Evolutionary conservation across 2,329 filamentous ascomycete species (phyloP).

Genomic region (Pestalotiopsis fici): DNA sequence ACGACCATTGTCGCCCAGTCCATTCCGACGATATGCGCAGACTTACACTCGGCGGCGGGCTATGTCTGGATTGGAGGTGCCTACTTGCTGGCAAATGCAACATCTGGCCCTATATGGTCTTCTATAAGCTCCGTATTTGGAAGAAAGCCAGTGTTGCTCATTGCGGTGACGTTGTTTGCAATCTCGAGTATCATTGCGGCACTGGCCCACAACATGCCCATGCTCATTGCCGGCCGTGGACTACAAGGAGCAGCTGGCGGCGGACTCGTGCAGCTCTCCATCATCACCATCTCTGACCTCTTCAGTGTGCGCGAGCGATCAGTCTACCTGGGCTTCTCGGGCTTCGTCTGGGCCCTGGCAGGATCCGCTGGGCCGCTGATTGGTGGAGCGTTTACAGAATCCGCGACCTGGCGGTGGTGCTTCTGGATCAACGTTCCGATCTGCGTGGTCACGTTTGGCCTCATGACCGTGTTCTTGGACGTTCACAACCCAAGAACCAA

Average conservation of each 20-base stretch:
- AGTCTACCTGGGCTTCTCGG: constrained; percentile 26
- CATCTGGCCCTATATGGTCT: constrained; percentile 55
- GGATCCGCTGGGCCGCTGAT: constrained; percentile 20
- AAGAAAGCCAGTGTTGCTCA: constrained; percentile 37
- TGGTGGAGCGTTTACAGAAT: constrained; percentile 22
- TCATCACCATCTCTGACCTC: constrained; percentile 37
- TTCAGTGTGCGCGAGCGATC: constrained; percentile 32
- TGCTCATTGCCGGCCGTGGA: constrained; percentile 35
- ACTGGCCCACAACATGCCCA: constrained; percentile 30
- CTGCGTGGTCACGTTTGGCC: constrained; percentile 16
- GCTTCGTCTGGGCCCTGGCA: constrained; percentile 51
- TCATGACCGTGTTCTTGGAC: constrained; percentile 30
- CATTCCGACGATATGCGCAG: constrained; percentile 47
- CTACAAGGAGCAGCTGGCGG: constrained; percentile 36
- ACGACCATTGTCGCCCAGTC: constrained; percentile 49
- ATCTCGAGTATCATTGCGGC: constrained; percentile 36
- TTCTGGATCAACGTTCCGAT: constrained; percentile 25
- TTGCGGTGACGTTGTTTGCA: constrained; percentile 34
- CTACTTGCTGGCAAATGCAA: constrained; percentile 62
- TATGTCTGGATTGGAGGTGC: constrained; percentile 69
- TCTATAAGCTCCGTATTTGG: constrained; percentile 55
- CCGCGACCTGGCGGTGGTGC: constrained; percentile 23
- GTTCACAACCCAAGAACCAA: constrained; percentile 43
- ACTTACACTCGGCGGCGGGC: constrained; percentile 52
- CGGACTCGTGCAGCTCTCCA: constrained; percentile 34